phyloP scores from a whole-genome alignment of 2,329 filamentous ascomycete genomes.

The Talaromyces rugulosus region DNA sequence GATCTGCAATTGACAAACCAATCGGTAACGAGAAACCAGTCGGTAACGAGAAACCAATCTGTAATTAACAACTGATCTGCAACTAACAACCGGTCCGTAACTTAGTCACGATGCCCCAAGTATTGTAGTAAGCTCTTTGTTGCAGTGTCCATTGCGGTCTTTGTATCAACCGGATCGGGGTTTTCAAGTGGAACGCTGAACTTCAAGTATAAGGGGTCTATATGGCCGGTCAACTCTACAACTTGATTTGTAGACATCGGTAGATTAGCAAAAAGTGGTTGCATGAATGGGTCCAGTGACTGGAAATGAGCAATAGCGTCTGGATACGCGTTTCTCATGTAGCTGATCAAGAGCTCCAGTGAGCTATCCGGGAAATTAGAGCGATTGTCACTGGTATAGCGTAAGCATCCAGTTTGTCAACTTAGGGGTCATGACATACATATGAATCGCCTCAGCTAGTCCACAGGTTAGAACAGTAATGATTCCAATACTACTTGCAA shows the following conservation, averaged over 20 bases:
- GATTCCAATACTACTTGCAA: background rate
- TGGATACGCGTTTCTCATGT: slow-evolving; percentile 2
- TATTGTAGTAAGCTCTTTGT: background rate
- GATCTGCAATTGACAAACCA: no score
- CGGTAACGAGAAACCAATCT: no score
- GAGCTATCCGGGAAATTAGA: background rate
- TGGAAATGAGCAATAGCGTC: slow-evolving; percentile 2
- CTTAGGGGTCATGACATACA: background rate
- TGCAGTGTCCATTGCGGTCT: background rate
- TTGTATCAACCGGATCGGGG: background rate
- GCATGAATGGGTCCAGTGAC: background rate
- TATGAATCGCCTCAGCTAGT: background rate
- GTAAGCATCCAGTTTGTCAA: background rate
- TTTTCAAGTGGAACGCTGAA: background rate
- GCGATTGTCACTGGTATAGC: background rate
- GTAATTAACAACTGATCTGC: no score
- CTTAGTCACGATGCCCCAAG: background rate
- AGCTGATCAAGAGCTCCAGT: slow-evolving; percentile 2
- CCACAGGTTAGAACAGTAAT: background rate
- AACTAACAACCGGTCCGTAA: no score
- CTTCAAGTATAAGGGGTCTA: background rate
- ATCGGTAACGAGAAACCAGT: no score
- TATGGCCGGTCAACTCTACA: background rate
- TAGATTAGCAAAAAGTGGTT: background rate
- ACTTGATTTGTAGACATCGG: background rate